These are phyloP conservation scores for Apiosordaria backusii DNA, from an alignment of 495 filamentous ascomycete genomes.

Conservation along the genomic window DNA sequence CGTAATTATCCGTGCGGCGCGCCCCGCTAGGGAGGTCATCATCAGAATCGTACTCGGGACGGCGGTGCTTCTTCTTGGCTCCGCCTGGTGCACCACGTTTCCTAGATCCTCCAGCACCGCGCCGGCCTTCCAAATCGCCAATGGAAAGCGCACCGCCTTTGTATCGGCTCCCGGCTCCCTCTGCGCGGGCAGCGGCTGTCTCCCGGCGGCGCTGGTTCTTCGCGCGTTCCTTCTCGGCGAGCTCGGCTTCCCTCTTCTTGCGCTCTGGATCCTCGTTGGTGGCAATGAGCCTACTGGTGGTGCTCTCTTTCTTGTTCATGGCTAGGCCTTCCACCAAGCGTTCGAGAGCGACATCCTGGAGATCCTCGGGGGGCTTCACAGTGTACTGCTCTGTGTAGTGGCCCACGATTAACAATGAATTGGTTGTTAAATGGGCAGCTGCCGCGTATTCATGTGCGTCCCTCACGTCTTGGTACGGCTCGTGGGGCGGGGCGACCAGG, in stretches of 20 bases:
- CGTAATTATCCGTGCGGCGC: conserved; percentile 75
- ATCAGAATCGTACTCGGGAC: conserved; percentile 59
- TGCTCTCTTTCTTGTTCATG: conserved; percentile 48
- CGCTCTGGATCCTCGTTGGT: conserved; percentile 78
- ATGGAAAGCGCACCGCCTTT: conserved; percentile 61
- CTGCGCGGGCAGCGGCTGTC: conserved; percentile 60
- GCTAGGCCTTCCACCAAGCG: conserved; percentile 68
- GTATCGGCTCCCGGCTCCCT: conserved; percentile 49
- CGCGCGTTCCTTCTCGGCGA: conserved; percentile 66
- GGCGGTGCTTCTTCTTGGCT: conserved; percentile 41
- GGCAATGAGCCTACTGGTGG: conserved; percentile 53
- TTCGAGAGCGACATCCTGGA: conserved; percentile 75
- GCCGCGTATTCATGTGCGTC: conserved; percentile 77
- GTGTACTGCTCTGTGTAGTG: conserved; percentile 76
- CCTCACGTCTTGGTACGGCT: conserved; percentile 65
- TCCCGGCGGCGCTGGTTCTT: conserved; percentile 66
- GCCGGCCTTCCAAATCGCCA: conserved; percentile 67
- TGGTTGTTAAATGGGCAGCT: conserved; percentile 64
- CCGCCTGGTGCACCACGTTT: conserved; percentile 45
- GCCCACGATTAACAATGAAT: conserved; percentile 69
- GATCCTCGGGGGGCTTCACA: conserved; percentile 62
- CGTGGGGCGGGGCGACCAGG: conserved; percentile 61
- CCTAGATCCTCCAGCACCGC: conserved; percentile 29
- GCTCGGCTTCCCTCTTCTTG: conserved; percentile 69
- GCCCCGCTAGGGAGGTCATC: conserved; percentile 60